phyloP scores from a whole-genome alignment of 2,329 filamentous ascomycete genomes.

The Penicillium sp. region DNA sequence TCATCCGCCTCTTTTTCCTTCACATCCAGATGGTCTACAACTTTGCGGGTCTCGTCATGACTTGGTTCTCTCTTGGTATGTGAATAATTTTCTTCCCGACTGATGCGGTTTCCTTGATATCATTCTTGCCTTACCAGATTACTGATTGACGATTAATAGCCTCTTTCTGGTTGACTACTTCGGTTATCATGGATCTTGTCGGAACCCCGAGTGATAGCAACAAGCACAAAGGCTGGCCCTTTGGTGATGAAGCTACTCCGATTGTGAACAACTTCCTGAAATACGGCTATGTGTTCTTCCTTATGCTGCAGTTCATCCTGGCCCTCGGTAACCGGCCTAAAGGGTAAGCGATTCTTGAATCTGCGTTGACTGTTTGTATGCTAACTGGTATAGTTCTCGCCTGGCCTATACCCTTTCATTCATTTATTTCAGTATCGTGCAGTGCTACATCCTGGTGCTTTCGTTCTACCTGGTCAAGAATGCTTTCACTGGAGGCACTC shows the following conservation, averaged over 20 bases:
- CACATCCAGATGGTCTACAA: conserved; percentile 96
- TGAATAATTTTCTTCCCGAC: background rate
- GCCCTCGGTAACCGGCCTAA: conserved; percentile 94
- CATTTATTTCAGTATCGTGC: conserved; percentile 79
- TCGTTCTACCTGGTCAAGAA: conserved; percentile 83
- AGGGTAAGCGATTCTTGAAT: conserved; percentile 55
- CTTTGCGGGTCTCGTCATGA: conserved; percentile 78
- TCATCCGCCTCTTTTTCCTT: conserved; percentile 96
- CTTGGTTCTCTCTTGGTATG: conserved; percentile 74
- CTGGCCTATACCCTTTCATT: conserved; percentile 89
- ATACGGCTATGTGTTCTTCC: conserved; percentile 86
- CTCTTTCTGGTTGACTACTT: conserved; percentile 30
- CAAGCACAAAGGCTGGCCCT: conserved; percentile 28
- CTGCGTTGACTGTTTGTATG: background rate
- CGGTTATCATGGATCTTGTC: conserved; percentile 30
- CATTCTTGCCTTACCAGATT: conserved; percentile 8
- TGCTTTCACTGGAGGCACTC: conserved; percentile 66
- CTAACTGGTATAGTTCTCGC: conserved; percentile 52
- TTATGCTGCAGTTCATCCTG: conserved; percentile 91
- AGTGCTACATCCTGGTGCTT: conserved; percentile 82
- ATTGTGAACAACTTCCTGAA: conserved; percentile 87
- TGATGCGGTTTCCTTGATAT: background rate
- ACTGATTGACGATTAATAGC: conserved; percentile 14
- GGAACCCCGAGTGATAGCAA: conserved; percentile 25
- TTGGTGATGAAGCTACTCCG: conserved; percentile 54